phyloP scores from a whole-genome alignment of 148 eudicot genomes.

The Arctostaphylos glauca region DNA sequence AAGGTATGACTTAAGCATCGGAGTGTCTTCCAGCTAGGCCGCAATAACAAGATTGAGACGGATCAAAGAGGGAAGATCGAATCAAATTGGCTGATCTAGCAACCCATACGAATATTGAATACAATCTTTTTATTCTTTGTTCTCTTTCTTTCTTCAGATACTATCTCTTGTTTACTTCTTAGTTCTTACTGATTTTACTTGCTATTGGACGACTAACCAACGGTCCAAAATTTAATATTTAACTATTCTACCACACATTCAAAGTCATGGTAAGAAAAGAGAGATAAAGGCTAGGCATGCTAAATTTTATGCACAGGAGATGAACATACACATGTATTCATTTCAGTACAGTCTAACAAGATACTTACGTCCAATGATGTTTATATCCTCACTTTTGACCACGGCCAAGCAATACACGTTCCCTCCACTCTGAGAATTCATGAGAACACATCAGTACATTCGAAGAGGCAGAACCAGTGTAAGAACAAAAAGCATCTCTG shows the following conservation, averaged over 20 bases:
- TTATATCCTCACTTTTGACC: constrained; percentile 53
- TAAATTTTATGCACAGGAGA: background rate
- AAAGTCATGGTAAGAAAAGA: background rate
- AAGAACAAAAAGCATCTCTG: background rate
- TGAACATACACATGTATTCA: background rate
- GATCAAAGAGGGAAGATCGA: too few species aligned
- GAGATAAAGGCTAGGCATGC: background rate
- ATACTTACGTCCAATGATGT: constrained; percentile 62
- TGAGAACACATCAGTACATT: constrained; percentile 8
- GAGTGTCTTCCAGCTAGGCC: too few species aligned
- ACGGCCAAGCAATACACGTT: constrained; percentile 56
- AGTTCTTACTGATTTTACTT: too few species aligned
- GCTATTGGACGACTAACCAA: too few species aligned
- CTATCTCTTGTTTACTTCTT: too few species aligned
- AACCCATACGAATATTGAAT: too few species aligned
- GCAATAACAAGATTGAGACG: too few species aligned
- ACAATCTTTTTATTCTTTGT: too few species aligned
- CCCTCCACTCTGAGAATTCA: constrained; percentile 35
- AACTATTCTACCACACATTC: background rate
- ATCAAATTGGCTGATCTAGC: too few species aligned
- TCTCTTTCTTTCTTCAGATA: too few species aligned
- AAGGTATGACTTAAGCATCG: too few species aligned
- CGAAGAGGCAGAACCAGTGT: background rate
- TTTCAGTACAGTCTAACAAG: background rate
- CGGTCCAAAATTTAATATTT: too few species aligned